Conservation (phyloP, 2,329 filamentous ascomycete species). For the Sarocladium kiliense region DNA sequence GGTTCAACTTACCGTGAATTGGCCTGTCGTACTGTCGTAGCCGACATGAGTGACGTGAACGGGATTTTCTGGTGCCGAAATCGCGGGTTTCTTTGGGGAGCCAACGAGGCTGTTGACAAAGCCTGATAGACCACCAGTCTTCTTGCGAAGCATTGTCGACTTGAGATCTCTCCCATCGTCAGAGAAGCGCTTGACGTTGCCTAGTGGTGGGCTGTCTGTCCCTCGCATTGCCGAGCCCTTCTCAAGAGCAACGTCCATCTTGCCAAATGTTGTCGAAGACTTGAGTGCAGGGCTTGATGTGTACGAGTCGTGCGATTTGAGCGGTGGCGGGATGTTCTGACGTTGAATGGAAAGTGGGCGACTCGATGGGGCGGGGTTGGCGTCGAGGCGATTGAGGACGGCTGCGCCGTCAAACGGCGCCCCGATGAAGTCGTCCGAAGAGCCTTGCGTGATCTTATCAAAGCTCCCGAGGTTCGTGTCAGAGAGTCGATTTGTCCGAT, state of each 20-base stretch:
- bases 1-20: conserved; percentile 78
- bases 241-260: conserved; percentile 12
- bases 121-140: conserved; percentile 73
- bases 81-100: conserved; percentile 84
- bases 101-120: conserved; percentile 81
- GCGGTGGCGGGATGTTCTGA: conserved; percentile 18
- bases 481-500: conserved; percentile 17
- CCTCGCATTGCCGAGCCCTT: conserved; percentile 24
- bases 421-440: conserved; percentile 57
- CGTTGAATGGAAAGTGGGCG: conserved; percentile 23
- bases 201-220: conserved; percentile 22
- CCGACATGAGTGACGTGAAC: conserved; percentile 98
- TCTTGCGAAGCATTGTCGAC: conserved; percentile 64
- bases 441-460: conserved; percentile 18
- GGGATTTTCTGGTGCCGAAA: conserved; percentile 96
- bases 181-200: conserved; percentile 66
- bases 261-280: conserved; percentile 6
- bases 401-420: conserved; percentile 60
- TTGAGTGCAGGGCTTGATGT: not conserved
- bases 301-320: conserved; percentile 4
- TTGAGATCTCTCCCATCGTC: conserved; percentile 68
- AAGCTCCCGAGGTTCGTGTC: conserved; percentile 12
- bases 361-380: conserved; percentile 15
- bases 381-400: conserved; percentile 57
- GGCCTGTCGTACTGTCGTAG: conserved; percentile 91